Percentiles rank a stretch among this genome's conserved stretches.
Evolutionary conservation across 1,284 basidiomycete genomes (phyloP).

Genomic region (Wallemia ichthyophaga): DNA sequence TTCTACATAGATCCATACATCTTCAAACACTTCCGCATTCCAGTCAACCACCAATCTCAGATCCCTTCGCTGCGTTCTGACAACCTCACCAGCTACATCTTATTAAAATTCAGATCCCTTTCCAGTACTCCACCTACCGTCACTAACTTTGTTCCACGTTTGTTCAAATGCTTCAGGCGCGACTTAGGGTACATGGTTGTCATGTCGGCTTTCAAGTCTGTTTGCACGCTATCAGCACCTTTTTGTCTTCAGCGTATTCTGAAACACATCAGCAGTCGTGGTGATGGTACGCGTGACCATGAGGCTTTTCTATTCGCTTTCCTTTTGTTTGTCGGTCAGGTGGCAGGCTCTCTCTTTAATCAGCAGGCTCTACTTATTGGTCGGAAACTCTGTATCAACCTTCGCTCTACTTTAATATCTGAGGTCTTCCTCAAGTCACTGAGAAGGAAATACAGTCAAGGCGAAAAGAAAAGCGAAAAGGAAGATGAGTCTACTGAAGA

Average conservation of each 20-base stretch:
- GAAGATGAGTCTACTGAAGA: constrained; percentile 10
- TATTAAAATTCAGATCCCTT: background rate
- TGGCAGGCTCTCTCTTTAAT: background rate
- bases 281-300: background rate
- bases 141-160: background rate
- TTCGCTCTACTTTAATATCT: constrained; percentile 20
- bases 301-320: background rate
- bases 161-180: background rate
- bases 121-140: background rate
- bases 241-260: background rate
- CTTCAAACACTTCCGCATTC: background rate
- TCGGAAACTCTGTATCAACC: constrained; percentile 16
- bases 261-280: background rate
- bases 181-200: background rate
- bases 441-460: constrained; percentile 12
- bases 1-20: background rate
- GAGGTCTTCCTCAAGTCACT: constrained; percentile 26
- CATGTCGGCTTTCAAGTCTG: background rate
- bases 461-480: constrained; percentile 7
- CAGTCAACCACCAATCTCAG: background rate
- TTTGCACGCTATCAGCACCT: background rate
- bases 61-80: background rate
- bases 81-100: background rate
- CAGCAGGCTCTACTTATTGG: background rate
- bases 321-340: background rate